Conservation (phyloP, 805 yeast genomes). For the Candida maltosa region DNA sequence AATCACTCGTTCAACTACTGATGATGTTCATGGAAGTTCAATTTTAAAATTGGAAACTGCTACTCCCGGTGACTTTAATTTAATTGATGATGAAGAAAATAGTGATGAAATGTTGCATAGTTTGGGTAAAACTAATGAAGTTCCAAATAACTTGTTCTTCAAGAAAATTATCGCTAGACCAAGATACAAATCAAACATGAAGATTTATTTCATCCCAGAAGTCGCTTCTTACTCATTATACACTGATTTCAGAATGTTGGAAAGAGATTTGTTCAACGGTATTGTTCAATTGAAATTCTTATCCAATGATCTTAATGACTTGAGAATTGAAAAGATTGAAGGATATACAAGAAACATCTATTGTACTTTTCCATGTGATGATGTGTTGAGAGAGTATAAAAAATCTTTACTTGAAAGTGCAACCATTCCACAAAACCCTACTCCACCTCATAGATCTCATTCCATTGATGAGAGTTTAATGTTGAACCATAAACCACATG, state of each 20-base stretch:
- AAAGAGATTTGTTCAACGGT: conserved; percentile 50
- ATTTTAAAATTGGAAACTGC: conserved; percentile 54
- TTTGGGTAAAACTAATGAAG: conserved; percentile 39
- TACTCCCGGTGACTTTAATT: conserved; percentile 46
- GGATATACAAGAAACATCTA: conserved; percentile 4
- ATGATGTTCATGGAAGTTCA: conserved; percentile 49
- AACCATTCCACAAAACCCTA: not conserved
- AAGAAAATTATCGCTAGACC: conserved; percentile 61
- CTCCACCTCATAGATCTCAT: not conserved
- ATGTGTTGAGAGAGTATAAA: conserved; percentile 10
- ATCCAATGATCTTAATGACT: conserved; percentile 3
- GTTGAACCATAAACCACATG: not conserved
- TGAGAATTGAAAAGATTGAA: not conserved
- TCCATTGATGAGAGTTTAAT: not conserved
- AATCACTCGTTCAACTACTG: conserved; percentile 53
- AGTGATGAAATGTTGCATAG: conserved; percentile 34
- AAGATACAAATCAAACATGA: conserved; percentile 60
- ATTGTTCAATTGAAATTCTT: conserved; percentile 33
- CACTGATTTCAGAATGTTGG: conserved; percentile 48
- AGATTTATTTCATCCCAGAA: conserved; percentile 52
- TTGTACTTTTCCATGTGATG: conserved; percentile 16
- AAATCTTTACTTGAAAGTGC: not conserved
- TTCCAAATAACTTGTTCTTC: conserved; percentile 47
- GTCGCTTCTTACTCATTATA: conserved; percentile 37
- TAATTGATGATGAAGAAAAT: conserved; percentile 49